Evolutionary conservation across 495 filamentous ascomycete species (phyloP), one percentile per base, ranked within the genome.

Genomic region (Sordaria brevicollis): DNA sequence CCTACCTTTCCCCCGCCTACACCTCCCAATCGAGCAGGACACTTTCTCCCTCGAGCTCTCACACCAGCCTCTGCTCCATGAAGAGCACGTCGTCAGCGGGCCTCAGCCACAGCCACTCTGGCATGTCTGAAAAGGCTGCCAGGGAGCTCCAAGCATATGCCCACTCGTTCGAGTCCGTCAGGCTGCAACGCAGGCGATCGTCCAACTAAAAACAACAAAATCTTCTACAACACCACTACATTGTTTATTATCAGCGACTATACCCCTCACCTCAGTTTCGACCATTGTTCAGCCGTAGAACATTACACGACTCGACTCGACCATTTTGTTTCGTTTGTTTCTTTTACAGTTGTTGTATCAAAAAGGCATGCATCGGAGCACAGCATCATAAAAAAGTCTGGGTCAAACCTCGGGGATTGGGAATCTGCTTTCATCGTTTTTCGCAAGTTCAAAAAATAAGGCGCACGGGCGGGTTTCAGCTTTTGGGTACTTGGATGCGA

Each of bases 131-230:
- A 67, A 90, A 92, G 78, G 88, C 91, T 31, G 88, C 89, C 71
- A 90, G 87, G 77, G 92, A 96, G 79, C 87, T 97, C 66, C 88
- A 91, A 65, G 89, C 90, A 69, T 97, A 97, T 79, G 92, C 92
- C 37, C 90, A 88, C 77, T 92, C 89, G 4, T 97, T 97, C 81
- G 93, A 97, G 76, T 92, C 90, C 68, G 87, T 90, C 66, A 88
- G 93, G 68, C 78, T 82, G 37, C 81, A 82, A 68, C 80, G 86
- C 70, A 74, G 85, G 70, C 83, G 85, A 76, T 88, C 86, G 43
- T 77, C 80, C 75, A 81, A 79, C 66, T 57, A 57, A 15, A 57
- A 57, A 17, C 69, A 62, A 41, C 31, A 15, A n/a, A 19, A 66
- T 31, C 19, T n/a, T 65, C 39, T 15, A 19, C 68, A 49, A 57